Conservation (phyloP, 139 green algal genomes). For the Chlamydomonas sphaeroides region DNA sequence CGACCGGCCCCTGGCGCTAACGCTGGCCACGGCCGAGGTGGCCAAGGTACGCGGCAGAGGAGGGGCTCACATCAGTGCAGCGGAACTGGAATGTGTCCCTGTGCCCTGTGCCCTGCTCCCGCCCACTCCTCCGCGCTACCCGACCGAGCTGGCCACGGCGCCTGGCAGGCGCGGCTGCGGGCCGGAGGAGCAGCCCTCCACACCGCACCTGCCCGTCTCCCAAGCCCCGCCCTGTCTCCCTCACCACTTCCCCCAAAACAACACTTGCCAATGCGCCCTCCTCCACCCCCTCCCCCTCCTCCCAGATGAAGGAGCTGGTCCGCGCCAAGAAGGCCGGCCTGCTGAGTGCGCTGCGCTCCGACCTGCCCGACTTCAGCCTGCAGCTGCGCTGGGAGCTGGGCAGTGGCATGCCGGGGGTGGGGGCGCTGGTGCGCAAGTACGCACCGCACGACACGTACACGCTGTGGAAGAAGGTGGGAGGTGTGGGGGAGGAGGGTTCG, state of each 20-base stretch:
- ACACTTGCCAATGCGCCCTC: background rate
- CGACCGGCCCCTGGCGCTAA: conserved; percentile 37
- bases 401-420: conserved; percentile 70
- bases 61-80: too few species aligned
- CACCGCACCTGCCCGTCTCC: too few species aligned
- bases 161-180: too few species aligned
- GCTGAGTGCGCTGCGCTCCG: conserved; percentile 45
- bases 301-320: conserved; percentile 37
- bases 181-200: too few species aligned
- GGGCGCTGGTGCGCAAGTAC: conserved; percentile 74
- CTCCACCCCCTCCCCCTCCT: background rate
- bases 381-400: conserved; percentile 81
- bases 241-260: background rate
- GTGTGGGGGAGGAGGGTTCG: background rate
- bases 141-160: too few species aligned
- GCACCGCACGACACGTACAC: conserved; percentile 86
- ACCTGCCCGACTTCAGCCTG: conserved; percentile 77
- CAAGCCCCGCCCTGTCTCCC: too few species aligned
- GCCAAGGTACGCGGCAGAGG: conserved; percentile 27
- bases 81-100: too few species aligned
- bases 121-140: too few species aligned
- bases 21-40: conserved; percentile 36
- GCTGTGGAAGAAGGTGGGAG: conserved; percentile 62
- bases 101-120: too few species aligned
- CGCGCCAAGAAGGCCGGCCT: conserved; percentile 66